Evolutionary conservation across 495 filamentous ascomycete genomes (phyloP).

Genomic region (Entonaema liquescens): DNA sequence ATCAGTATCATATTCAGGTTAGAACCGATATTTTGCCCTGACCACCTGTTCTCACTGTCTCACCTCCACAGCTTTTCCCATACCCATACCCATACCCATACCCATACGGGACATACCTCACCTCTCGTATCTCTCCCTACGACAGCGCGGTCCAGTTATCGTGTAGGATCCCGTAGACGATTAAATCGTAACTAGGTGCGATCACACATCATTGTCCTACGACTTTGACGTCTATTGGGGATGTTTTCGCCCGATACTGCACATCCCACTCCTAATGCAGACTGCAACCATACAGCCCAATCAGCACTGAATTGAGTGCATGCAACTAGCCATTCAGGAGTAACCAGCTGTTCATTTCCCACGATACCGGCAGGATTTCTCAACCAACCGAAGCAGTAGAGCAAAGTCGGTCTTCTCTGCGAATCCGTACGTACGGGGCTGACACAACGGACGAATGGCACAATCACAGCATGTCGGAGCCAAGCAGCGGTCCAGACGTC

Average conservation of each 20-base stretch:
- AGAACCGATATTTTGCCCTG: slow-evolving; percentile 12
- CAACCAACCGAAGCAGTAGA: slow-evolving; percentile 42
- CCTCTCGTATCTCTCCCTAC: slow-evolving; percentile 24
- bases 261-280: slow-evolving; percentile 48
- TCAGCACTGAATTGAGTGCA: slow-evolving; percentile 43
- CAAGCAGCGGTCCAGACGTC: slow-evolving; percentile 48
- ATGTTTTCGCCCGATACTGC: slow-evolving; percentile 48
- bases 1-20: slow-evolving; percentile 30
- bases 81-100: too few relatives aligned
- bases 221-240: slow-evolving; percentile 44
- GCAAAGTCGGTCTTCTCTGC: slow-evolving; percentile 40
- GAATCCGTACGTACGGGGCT: slow-evolving; percentile 48
- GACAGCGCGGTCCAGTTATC: slow-evolving; percentile 31
- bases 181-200: slow-evolving; percentile 36
- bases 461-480: slow-evolving; percentile 44
- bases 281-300: slow-evolving; percentile 43
- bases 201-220: slow-evolving; percentile 43
- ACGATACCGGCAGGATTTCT: slow-evolving; percentile 45
- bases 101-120: too few relatives aligned
- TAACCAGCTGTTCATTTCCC: slow-evolving; percentile 47
- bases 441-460: slow-evolving; percentile 56
- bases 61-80: slow-evolving; percentile 11
- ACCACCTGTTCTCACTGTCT: slow-evolving; percentile 23
- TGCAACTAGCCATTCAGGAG: slow-evolving; percentile 49
- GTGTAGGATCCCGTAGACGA: slow-evolving; percentile 13